Conservation (phyloP, 805 yeast genomes). For the Metschnikowia noctiluminum region DNA sequence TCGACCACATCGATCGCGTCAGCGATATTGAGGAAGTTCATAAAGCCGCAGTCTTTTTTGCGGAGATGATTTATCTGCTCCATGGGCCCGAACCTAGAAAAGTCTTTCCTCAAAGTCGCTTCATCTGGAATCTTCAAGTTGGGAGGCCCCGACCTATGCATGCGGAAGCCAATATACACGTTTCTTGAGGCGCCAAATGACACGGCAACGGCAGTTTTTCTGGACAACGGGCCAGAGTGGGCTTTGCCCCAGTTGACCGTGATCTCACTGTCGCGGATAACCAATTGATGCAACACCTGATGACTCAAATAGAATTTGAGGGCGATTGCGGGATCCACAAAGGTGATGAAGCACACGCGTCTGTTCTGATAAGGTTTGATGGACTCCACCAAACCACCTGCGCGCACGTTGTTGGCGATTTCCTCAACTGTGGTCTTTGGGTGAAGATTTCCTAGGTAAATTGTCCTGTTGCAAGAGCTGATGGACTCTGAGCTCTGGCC, state of each 20-base stretch:
- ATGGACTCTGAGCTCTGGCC: constrained; percentile 27
- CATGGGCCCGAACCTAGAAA: constrained; percentile 61
- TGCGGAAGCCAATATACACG: constrained; percentile 63
- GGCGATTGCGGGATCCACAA: constrained; percentile 62
- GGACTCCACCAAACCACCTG: constrained; percentile 65
- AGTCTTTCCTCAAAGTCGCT: constrained; percentile 53
- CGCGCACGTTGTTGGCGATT: constrained; percentile 71
- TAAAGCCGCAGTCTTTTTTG: constrained; percentile 70
- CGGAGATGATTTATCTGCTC: constrained; percentile 74
- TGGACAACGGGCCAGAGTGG: constrained; percentile 59
- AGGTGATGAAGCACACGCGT: constrained; percentile 66
- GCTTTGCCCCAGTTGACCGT: constrained; percentile 71
- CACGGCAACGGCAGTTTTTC: constrained; percentile 57
- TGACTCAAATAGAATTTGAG: constrained; percentile 62
- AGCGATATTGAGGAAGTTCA: constrained; percentile 61
- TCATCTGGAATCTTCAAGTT: constrained; percentile 34
- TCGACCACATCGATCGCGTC: constrained; percentile 66
- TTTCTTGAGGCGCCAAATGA: constrained; percentile 76
- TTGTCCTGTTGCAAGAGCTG: constrained; percentile 57
- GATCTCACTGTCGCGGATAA: constrained; percentile 58
- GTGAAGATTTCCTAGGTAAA: constrained; percentile 65
- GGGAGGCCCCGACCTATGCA: constrained; percentile 17
- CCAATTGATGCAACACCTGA: constrained; percentile 53
- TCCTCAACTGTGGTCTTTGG: constrained; percentile 66
- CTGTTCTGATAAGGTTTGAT: constrained; percentile 51